Evolutionary conservation across 1,284 basidiomycete species (phyloP), one percentile per base, ranked within the genome.

Genomic region (Trichosporon faecale): DNA sequence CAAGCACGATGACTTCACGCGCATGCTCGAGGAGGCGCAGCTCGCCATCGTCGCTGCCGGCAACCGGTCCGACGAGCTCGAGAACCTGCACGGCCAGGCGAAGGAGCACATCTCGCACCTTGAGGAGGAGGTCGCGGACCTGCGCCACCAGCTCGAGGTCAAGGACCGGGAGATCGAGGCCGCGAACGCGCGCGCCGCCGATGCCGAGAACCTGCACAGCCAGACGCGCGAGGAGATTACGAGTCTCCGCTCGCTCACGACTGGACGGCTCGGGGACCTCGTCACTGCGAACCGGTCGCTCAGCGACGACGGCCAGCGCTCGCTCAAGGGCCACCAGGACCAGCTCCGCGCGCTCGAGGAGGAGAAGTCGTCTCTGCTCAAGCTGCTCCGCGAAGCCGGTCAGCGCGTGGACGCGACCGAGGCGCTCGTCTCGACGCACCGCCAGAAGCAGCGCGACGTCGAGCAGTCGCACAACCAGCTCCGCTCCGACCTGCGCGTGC

Each of bases 161-260:
- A 87, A 89, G 68, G 87, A 87, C 1, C 85, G 87, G 0, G 94
- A 95, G 80, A 87, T 89, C 8, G 93, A 94, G 72, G 82, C 87
- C n/a, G 86, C 90, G 0, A 86, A 88, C 55, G 83, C 85, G 11
- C 87, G 90, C 67, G 84, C 93, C 61, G 85, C 87, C 25, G 92
- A 95, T 72, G 89, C 90, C 16, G 92, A 95, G 81, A 91, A 91
- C 76, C 88, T 91, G 11, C 95, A 92, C 91, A 88, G 91, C 33
- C 91, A 91, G 80, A 92, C 92, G 49, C 88, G 93, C 11, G 92
- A 95, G 82, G 94, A 97, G 84, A 92, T 93, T 4, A 92, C 94
- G 79, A 89, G 90, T 2, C 89, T 94, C 80, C 87, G 93, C 64
- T 89, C 90, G 9, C 85, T 95, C 61, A 95, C 93, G 1, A 93